A percentile compares a stretch with the other conserved stretches of the same genome.
Conservation (phyloP, 148 eudicot genomes). For the Vaccinium darrowii region DNA sequence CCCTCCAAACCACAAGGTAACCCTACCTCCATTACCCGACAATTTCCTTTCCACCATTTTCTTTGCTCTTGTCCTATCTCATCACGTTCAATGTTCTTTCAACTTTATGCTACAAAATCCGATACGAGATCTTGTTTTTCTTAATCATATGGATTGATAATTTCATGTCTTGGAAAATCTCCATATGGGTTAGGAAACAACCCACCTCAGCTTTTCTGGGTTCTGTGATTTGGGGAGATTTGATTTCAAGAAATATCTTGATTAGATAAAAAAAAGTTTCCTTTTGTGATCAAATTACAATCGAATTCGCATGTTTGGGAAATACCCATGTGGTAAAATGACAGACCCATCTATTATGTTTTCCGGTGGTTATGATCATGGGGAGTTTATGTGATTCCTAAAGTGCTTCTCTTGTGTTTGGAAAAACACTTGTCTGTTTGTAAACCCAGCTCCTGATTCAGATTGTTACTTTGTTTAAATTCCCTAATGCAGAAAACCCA, state of each 20-base stretch:
- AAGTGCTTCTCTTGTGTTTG: neutral
- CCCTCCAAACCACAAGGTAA: neutral
- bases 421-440: neutral
- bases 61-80: neutral
- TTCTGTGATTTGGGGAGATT: neutral
- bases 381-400: neutral
- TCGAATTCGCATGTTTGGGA: neutral
- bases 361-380: neutral
- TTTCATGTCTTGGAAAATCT: neutral
- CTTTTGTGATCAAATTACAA: neutral
- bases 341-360: neutral
- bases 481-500: neutral
- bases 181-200: neutral
- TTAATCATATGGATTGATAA: neutral
- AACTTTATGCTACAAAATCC: neutral
- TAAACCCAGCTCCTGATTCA: neutral
- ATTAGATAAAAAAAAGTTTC: neutral
- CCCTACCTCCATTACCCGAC: neutral
- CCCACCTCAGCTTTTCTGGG: neutral
- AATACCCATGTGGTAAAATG: neutral
- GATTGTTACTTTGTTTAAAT: neutral
- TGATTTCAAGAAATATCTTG: neutral
- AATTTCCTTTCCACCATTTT: neutral
- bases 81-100: neutral
- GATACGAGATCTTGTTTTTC: slow-evolving; percentile 2